Percentiles rank a stretch among this genome's conserved stretches.
phyloP scores from a whole-genome alignment of 1,284 basidiomycete genomes.

The Irpex rosettiformis region DNA sequence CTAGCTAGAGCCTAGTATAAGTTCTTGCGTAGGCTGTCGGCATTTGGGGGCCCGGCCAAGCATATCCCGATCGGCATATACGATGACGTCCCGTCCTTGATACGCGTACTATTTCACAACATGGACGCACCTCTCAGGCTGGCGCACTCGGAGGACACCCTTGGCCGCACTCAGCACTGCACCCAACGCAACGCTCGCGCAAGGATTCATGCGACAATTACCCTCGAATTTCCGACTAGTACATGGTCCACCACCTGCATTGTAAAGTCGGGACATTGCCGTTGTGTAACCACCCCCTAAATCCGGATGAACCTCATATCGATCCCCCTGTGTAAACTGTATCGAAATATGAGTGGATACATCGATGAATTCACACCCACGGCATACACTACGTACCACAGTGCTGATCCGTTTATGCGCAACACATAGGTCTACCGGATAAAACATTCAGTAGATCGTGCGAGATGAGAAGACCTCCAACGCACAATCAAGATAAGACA shows the following conservation, averaged over 20 bases:
- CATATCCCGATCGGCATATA: neutral
- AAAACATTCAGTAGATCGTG: conserved; percentile 17
- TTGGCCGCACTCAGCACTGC: too few species aligned
- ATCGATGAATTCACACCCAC: too few species aligned
- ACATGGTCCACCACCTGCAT: too few species aligned
- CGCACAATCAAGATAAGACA: conserved; percentile 85
- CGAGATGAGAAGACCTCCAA: neutral
- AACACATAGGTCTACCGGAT: conserved; percentile 41
- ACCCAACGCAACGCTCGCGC: neutral
- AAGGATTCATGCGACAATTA: neutral
- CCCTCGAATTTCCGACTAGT: neutral
- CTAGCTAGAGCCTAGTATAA: too few species aligned
- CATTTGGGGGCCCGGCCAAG: neutral
- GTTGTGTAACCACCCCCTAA: conserved; percentile 18
- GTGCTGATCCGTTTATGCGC: conserved; percentile 58
- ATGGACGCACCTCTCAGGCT: neutral
- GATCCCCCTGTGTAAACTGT: conserved; percentile 26
- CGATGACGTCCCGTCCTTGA: too few species aligned
- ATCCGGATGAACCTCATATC: conserved; percentile 18
- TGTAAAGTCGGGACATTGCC: too few species aligned
- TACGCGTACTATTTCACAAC: neutral
- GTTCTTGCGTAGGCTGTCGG: too few species aligned
- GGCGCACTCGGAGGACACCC: neutral
- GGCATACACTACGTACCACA: conserved; percentile 45
- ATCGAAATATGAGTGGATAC: neutral